Percentiles rank a stretch among this genome's conserved stretches.
Conservation (phyloP, 2,329 filamentous ascomycete genomes). For the Penicillium sp. region DNA sequence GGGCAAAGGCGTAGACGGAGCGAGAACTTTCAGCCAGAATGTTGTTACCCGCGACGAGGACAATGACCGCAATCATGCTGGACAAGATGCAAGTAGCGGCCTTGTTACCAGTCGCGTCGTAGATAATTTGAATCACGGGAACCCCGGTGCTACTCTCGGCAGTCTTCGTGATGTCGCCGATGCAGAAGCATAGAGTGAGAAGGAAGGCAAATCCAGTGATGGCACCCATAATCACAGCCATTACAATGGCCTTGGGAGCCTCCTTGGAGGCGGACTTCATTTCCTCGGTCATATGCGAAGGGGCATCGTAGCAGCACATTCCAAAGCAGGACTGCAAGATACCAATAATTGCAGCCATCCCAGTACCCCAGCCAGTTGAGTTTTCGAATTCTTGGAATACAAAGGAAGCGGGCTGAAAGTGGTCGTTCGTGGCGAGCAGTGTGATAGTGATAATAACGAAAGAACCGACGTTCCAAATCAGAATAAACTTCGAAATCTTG, state of each 20-base stretch:
- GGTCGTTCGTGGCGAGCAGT: slow-evolving; percentile 50
- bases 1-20: slow-evolving; percentile 44
- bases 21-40: slow-evolving; percentile 48
- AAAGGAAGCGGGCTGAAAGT: slow-evolving; percentile 52
- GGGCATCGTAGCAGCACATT: slow-evolving; percentile 49
- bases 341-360: slow-evolving; percentile 51
- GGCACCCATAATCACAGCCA: slow-evolving; percentile 44
- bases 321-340: slow-evolving; percentile 52
- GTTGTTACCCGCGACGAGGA: slow-evolving; percentile 43
- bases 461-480: slow-evolving; percentile 51
- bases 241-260: slow-evolving; percentile 46
- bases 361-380: slow-evolving; percentile 48
- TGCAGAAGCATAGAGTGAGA: slow-evolving; percentile 49
- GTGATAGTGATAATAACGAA: slow-evolving; percentile 51
- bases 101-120: slow-evolving; percentile 46
- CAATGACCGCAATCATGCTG: slow-evolving; percentile 48
- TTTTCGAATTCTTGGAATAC: slow-evolving; percentile 55
- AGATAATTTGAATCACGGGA: slow-evolving; percentile 51
- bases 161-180: slow-evolving; percentile 47
- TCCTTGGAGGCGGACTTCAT: slow-evolving; percentile 49
- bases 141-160: slow-evolving; percentile 46
- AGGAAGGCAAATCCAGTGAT: slow-evolving; percentile 48
- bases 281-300: slow-evolving; percentile 53
- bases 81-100: slow-evolving; percentile 45
- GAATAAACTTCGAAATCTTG: slow-evolving; percentile 47